Evolutionary conservation across 768 basidiomycete species (phyloP).

Genomic region (Boletus pseudo-olivaceus): DNA sequence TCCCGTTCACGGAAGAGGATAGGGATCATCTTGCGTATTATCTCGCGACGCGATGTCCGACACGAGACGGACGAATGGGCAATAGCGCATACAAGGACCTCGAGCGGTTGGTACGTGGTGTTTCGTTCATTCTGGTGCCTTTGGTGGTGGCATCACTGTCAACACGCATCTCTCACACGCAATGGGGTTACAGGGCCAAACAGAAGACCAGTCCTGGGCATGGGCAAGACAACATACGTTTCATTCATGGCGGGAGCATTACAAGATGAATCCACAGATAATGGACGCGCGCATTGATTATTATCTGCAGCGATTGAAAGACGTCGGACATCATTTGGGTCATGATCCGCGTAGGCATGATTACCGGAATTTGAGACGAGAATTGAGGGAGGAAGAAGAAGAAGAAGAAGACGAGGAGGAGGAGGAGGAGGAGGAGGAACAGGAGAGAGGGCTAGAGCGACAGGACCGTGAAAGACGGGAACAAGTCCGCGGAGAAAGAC

Average conservation of each 20-base stretch:
- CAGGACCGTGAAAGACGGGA: background rate
- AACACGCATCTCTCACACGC: background rate
- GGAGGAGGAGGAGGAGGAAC: background rate
- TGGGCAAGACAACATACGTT: conserved; percentile 46
- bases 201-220: conserved; percentile 36
- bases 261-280: conserved; percentile 39
- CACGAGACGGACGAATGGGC: conserved; percentile 43
- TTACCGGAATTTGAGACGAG: background rate
- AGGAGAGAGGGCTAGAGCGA: conserved; percentile 1
- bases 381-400: conserved; percentile 7
- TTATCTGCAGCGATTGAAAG: conserved; percentile 21
- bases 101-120: conserved; percentile 43
- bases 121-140: background rate
- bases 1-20: conserved; percentile 39
- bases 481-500: background rate
- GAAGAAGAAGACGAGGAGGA: background rate
- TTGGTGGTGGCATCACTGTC: background rate
- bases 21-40: conserved; percentile 43
- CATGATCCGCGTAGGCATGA: conserved; percentile 23
- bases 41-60: conserved; percentile 46
- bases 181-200: conserved; percentile 16
- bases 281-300: conserved; percentile 43
- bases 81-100: conserved; percentile 45
- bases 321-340: conserved; percentile 19
- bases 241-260: conserved; percentile 64